A percentile compares a stretch with the other conserved stretches of the same genome.
phyloP scores from a whole-genome alignment of 441 rosid genomes.

The Adansonia gregorii region DNA sequence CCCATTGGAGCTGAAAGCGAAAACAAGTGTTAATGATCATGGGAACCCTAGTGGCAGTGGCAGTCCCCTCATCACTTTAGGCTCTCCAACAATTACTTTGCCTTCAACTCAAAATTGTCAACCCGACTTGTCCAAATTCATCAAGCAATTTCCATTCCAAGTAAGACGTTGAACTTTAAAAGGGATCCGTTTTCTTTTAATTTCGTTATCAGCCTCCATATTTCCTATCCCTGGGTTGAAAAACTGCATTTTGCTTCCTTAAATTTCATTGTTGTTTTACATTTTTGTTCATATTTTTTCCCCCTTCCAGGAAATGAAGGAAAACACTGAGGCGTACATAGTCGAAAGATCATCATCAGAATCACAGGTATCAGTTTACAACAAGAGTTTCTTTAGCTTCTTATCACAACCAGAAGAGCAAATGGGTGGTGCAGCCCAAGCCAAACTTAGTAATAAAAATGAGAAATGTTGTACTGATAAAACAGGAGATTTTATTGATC shows the following conservation, averaged over 20 bases:
- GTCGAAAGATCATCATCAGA: conserved; percentile 13
- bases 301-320: conserved; percentile 30
- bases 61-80: conserved; percentile 21
- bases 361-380: conserved; percentile 22
- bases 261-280: not conserved
- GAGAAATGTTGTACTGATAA: conserved; percentile 30
- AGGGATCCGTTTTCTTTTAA: not conserved
- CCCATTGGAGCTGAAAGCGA: conserved; percentile 23
- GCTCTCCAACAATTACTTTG: conserved; percentile 16
- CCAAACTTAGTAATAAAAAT: conserved; percentile 28
- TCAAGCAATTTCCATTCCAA: conserved; percentile 25
- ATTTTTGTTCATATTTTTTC: not conserved
- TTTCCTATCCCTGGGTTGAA: not conserved
- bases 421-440: conserved; percentile 26
- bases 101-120: conserved; percentile 25
- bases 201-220: not conserved
- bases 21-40: conserved; percentile 15
- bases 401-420: conserved; percentile 35
- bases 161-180: conserved; percentile 29
- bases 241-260: not conserved
- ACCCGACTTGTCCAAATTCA: conserved; percentile 28
- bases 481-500: conserved; percentile 45
- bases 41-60: conserved; percentile 27
- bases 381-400: conserved; percentile 38
- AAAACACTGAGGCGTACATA: conserved; percentile 28